Evolutionary conservation across 192 early-diverging fungal species (phyloP).

Genomic region (Gaertneriomyces semiglobifer): DNA sequence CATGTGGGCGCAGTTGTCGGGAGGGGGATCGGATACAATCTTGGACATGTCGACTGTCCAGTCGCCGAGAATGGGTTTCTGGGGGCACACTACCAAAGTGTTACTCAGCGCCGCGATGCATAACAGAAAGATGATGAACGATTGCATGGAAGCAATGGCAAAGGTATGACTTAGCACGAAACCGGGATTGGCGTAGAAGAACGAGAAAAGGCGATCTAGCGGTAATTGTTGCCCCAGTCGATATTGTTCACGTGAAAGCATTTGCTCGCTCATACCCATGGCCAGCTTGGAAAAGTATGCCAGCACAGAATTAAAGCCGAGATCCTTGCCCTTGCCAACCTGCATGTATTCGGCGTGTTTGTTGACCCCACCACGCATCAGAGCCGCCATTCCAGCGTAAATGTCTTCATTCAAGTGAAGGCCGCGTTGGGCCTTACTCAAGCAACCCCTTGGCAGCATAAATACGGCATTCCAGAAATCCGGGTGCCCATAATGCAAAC

Average conservation of each 20-base stretch:
- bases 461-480: constrained; percentile 70
- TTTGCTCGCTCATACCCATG: constrained; percentile 90
- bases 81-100: constrained; percentile 14
- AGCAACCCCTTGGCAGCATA: constrained; percentile 36
- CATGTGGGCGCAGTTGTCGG: constrained; percentile 5
- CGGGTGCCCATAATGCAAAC: constrained; percentile 85
- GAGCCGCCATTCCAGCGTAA: constrained; percentile 84
- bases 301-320: constrained; percentile 78
- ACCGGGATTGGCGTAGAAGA: too few relatives aligned
- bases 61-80: constrained; percentile 14
- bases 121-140: constrained; percentile 24
- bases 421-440: constrained; percentile 85
- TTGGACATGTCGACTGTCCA: constrained; percentile 21
- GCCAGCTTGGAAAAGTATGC: constrained; percentile 89
- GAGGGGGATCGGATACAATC: constrained; percentile 6
- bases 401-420: constrained; percentile 91
- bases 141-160: constrained; percentile 3
- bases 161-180: too few relatives aligned
- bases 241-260: constrained; percentile 90
- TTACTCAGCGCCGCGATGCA: constrained; percentile 18
- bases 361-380: constrained; percentile 79
- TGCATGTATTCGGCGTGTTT: constrained; percentile 90
- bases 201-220: constrained; percentile 46
- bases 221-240: constrained; percentile 81
- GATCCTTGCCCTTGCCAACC: constrained; percentile 87